Conservation (phyloP, 139 green algal species). For the Trebouxia sp. region DNA sequence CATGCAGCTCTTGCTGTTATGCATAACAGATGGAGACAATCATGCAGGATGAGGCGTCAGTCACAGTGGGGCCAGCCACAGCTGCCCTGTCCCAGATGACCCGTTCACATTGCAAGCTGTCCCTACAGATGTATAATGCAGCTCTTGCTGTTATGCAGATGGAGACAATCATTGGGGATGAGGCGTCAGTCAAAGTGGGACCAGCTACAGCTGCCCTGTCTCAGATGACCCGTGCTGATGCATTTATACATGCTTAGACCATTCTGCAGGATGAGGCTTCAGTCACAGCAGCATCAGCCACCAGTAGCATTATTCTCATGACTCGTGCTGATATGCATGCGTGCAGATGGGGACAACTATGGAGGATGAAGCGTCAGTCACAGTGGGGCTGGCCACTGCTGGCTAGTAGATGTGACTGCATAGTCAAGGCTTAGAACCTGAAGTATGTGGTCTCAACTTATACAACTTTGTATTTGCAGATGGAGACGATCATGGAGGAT, state of each 20-base stretch:
- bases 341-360: not conserved
- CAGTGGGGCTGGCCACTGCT: not conserved
- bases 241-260: not conserved
- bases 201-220: not conserved
- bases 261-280: not conserved
- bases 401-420: too few species aligned
- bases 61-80: not conserved
- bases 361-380: not conserved
- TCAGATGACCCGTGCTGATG: too few species aligned
- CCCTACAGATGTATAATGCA: not conserved
- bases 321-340: too few species aligned
- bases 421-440: too few species aligned
- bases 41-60: not conserved
- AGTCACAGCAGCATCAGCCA: not conserved
- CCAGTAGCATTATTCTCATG: too few species aligned
- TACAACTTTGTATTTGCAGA: not conserved
- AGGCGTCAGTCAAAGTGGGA: not conserved
- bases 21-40: not conserved
- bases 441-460: not conserved
- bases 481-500: conserved; percentile 30
- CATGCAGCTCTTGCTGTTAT: not conserved
- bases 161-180: not conserved
- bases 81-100: not conserved
- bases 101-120: too few species aligned
- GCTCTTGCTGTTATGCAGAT: not conserved